phyloP scores from a whole-genome alignment of 1,284 basidiomycete genomes.

The Sporisorium exsertum region DNA sequence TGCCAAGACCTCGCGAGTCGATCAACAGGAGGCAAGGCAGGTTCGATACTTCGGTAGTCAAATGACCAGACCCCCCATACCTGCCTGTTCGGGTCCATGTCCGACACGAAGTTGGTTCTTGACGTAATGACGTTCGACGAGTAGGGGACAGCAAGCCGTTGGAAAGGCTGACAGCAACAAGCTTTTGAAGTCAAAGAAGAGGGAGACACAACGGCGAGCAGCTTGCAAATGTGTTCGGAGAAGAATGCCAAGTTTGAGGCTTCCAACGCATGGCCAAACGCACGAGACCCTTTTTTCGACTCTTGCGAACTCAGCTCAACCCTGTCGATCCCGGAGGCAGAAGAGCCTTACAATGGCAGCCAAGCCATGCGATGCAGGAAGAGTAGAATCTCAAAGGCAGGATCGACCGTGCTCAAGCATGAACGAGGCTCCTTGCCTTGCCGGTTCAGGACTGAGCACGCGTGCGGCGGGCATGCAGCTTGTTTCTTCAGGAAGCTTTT shows the following conservation, averaged over 20 bases:
- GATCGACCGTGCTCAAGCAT: neutral
- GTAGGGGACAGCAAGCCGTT: too few species aligned
- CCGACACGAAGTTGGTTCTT: neutral
- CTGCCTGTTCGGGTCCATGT: neutral
- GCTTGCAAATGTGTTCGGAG: neutral
- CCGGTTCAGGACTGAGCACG: slow-evolving; percentile 27
- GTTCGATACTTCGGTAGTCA: too few species aligned
- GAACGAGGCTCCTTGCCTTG: slow-evolving; percentile 8
- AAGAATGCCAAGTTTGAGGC: slow-evolving; percentile 1
- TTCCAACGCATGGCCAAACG: neutral
- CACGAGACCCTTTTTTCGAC: neutral
- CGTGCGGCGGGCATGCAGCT: slow-evolving; percentile 15
- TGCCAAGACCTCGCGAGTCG: slow-evolving; percentile 13
- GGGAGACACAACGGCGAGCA: neutral
- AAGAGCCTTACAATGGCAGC: neutral
- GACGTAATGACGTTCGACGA: too few species aligned
- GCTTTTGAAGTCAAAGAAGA: neutral
- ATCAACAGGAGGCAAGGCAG: neutral
- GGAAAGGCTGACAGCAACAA: too few species aligned
- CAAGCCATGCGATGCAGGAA: slow-evolving; percentile 6
- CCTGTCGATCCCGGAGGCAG: slow-evolving; percentile 2
- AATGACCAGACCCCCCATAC: neutral
- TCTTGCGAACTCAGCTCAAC: neutral
- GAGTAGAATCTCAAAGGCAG: neutral
- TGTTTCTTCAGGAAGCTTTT: neutral